A percentile compares a stretch with the other conserved stretches of the same genome.
Evolutionary conservation across 1,139 yeast species (phyloP).

Genomic region (Blastobotrys persicus): DNA sequence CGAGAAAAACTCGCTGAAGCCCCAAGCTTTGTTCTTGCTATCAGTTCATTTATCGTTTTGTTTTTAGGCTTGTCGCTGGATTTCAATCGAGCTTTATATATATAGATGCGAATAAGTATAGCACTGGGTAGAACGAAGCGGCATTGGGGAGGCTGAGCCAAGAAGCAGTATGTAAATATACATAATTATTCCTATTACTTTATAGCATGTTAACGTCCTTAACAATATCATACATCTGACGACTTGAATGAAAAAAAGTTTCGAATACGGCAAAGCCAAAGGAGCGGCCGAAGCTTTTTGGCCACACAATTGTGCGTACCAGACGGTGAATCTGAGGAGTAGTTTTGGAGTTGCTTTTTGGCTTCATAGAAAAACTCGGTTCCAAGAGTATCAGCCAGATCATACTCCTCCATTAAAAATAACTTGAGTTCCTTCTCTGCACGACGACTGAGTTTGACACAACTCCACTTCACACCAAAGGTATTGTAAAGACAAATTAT

Average conservation of each 20-base stretch:
- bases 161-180: too few relatives aligned
- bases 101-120: too few relatives aligned
- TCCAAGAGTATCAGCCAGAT: neutral
- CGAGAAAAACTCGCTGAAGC: too few relatives aligned
- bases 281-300: neutral
- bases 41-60: too few relatives aligned
- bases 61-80: too few relatives aligned
- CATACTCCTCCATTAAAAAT: constrained; percentile 6
- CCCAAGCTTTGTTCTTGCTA: too few relatives aligned
- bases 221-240: neutral
- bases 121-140: neutral
- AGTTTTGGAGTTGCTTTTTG: neutral
- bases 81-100: too few relatives aligned
- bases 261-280: neutral
- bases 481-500: neutral
- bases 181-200: neutral
- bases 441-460: neutral
- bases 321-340: neutral
- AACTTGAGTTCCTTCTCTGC: constrained; percentile 2
- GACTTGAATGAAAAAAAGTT: neutral
- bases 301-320: neutral
- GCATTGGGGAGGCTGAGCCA: too few relatives aligned
- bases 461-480: neutral
- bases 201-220: too few relatives aligned
- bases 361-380: constrained; percentile 2